Base-by-base conservation (phyloP, 306 rosid genomes). In the Dalbergia cochinchinensis region DNA sequence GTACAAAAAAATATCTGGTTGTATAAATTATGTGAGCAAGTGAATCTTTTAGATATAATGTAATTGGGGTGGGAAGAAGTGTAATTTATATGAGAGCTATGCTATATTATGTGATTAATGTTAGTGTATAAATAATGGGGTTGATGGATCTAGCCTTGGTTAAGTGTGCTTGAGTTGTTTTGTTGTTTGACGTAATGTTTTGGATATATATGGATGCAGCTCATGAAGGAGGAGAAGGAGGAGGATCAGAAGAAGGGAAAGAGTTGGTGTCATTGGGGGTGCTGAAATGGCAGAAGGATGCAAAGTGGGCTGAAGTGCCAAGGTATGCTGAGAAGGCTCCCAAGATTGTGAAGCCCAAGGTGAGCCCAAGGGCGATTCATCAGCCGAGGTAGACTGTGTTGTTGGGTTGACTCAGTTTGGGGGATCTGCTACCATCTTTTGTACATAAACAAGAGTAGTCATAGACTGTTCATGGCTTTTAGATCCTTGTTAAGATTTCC, bases 341-440 rank as follows among this genome's bases (percentile, higher is more conserved):
- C 0, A 94, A 90, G 87, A 39, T 85, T 71, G 88, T 91, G 4
- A 94, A 84, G 84, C 78, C 76, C 76, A 94, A 82, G 84, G 81
- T 88, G 83, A 94, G 90, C 85, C 97, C 98, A 7, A 80, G 93
- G 79, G 85, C 85, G 81, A 94, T 94, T 77, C 98, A 94, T 72
- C 98, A 94, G 85, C 98, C 98, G 37, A 86, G 93, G 78, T 94
- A 91, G 91, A 88, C 11, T 13, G 78, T 20, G 22, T 20, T 44
- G n/a, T 0, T 6, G 44, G 1, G 20, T 54, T 33, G 34, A 20
- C n/a, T 12, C 72, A 1, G 31, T 69, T 11, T 50, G 20, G 10
- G 60, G 8, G 26, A 45, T 22, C 19, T 47, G 42, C 50, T 54
- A 9, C 20, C 18, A 7, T 16, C n/a, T 63, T 3, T 54, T 80